Base-by-base conservation (phyloP, 23 red algal species). In the Chondrus crispus region DNA sequence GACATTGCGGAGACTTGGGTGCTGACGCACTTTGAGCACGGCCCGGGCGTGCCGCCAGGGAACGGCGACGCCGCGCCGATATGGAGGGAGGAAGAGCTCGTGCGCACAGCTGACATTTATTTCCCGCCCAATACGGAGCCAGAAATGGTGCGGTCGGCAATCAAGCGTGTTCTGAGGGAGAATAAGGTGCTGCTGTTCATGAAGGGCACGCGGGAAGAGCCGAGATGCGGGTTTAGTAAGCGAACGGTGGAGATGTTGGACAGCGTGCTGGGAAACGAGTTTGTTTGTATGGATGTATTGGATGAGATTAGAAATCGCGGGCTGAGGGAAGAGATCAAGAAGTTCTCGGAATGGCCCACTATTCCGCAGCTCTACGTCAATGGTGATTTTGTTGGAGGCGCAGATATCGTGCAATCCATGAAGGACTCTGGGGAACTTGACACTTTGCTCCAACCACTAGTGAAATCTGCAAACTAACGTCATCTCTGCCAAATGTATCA, bases 301-400 rank as follows among this genome's bases (percentile, higher is more conserved):
- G 85, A 95, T 46, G 85, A 82, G 20, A 33, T 0, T 20, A 52
- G 93, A 2, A 94, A 98, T 74, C 63, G 70, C 46, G 86, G 70
- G 2, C 64, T 98, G 10, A 74, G 96, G 28, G 86, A 93, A 28
- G 96, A 51, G 2, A 93, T 98, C 48, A 98, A 95, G 85, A 39
- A 93, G 43, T 98, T 73, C 57, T 91, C 91, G 5, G 60, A 93
- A 72, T 98, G 96, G 96, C 96, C 96, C n/a, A 98, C 96, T 16
- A 93, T 98, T 71, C 96, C 96, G 82, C 96, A 98, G 80, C 83
- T 98, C 2, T 98, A 93, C 49, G 58, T 98, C 12, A 57, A 93
- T 30, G 96, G 96, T 0, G 93, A 98, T 26, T 98, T 98, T 54
- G 85, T 98, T 5, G 96, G 96, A 10, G 96, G 96, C 2, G 62